phyloP scores from a whole-genome alignment of 2,329 filamentous ascomycete species.

The Acrocalymma vagum region DNA sequence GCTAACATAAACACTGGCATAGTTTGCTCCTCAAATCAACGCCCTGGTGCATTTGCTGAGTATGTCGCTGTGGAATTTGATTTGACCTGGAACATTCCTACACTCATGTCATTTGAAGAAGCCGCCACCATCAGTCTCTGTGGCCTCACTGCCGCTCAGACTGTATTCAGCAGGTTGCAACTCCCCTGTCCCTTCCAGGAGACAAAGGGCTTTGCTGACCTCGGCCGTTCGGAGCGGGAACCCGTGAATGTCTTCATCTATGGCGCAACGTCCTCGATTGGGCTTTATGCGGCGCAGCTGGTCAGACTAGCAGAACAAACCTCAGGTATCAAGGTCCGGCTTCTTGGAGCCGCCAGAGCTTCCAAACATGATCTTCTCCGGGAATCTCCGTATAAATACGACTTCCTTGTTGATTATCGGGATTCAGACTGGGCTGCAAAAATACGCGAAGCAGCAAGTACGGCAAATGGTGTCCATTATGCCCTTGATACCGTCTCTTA shows the following conservation, averaged over 20 bases:
- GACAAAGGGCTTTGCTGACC: too few species aligned
- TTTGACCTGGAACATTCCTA: slow-evolving; percentile 50
- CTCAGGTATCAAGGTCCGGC: slow-evolving; percentile 22
- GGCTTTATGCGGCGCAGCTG: slow-evolving; percentile 43
- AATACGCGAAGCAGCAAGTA: slow-evolving; percentile 29
- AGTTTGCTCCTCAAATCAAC: slow-evolving; percentile 52
- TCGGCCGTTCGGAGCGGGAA: too few species aligned
- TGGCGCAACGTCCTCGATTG: slow-evolving; percentile 45
- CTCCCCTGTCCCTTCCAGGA: slow-evolving; percentile 46
- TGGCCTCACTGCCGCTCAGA: slow-evolving; percentile 55
- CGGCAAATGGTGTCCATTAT: slow-evolving; percentile 44
- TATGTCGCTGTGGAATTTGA: slow-evolving; percentile 47
- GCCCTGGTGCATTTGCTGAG: slow-evolving; percentile 57
- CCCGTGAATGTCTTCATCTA: slow-evolving; percentile 37
- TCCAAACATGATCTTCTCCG: slow-evolving; percentile 34
- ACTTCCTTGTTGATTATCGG: slow-evolving; percentile 51
- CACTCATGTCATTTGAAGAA: slow-evolving; percentile 41
- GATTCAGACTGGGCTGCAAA: slow-evolving; percentile 44
- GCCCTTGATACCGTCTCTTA: slow-evolving; percentile 54
- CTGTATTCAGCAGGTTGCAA: slow-evolving; percentile 48
- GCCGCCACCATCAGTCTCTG: slow-evolving; percentile 53
- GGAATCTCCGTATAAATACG: slow-evolving; percentile 47
- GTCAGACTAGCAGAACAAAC: slow-evolving; percentile 26
- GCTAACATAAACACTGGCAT: too few species aligned
- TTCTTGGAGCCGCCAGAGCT: slow-evolving; percentile 36